Percentiles rank a stretch among this genome's conserved stretches.
These are phyloP conservation scores for Pythium myriotylum DNA, from an alignment of 352 stramenopile genomes.

Conservation along the genomic window DNA sequence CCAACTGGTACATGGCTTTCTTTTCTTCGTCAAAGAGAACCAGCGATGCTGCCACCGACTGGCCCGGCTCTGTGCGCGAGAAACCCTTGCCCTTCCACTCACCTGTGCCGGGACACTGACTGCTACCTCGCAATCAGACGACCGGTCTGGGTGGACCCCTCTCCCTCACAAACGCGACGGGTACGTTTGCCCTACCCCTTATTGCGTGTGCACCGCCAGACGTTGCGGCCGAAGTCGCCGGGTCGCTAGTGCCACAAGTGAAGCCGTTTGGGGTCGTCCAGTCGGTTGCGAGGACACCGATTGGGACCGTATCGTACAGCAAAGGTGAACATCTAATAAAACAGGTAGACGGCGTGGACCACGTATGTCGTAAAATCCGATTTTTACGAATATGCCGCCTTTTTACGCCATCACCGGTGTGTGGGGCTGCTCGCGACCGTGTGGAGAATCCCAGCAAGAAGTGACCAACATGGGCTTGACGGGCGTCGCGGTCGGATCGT, in stretches of 20 bases:
- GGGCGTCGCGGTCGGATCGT: conserved; percentile 63
- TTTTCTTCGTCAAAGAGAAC: background rate
- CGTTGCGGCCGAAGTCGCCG: background rate
- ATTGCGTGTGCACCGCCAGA: background rate
- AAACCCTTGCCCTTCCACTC: background rate
- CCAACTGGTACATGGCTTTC: background rate
- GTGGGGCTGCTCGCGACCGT: conserved; percentile 10
- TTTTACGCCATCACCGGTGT: conserved; percentile 3
- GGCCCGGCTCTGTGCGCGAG: background rate
- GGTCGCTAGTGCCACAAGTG: conserved; percentile 1
- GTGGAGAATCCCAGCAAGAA: conserved; percentile 16
- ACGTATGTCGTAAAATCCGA: background rate
- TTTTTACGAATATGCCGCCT: conserved; percentile 11
- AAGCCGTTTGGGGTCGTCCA: background rate
- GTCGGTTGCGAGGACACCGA: background rate
- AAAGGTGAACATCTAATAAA: background rate
- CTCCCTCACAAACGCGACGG: no score
- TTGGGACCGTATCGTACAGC: background rate
- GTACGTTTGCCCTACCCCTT: no score
- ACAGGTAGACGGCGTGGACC: background rate
- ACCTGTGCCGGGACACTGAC: background rate
- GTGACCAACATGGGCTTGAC: conserved; percentile 63
- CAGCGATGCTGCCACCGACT: conserved; percentile 1
- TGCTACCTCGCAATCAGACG: background rate
- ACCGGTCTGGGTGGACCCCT: no score